These are phyloP conservation scores for Agaricus bisporus DNA, from an alignment of 768 basidiomycete species.

Conservation along the genomic window DNA sequence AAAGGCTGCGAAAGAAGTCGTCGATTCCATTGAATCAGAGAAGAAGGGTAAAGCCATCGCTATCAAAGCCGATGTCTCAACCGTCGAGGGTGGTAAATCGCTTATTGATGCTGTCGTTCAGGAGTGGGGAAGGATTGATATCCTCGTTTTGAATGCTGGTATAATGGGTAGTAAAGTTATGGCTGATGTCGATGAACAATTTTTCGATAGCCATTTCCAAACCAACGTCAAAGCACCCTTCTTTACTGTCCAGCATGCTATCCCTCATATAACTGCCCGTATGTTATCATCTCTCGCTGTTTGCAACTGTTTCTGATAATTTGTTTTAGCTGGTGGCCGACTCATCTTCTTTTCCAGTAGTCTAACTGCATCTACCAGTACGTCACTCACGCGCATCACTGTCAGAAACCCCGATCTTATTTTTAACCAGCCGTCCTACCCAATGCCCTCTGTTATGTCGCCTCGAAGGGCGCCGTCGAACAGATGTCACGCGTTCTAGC, in stretches of 20 bases:
- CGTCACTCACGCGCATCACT: slow-evolving; percentile 6
- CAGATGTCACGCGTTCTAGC: slow-evolving; percentile 52
- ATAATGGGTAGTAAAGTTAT: slow-evolving; percentile 47
- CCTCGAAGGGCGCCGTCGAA: slow-evolving; percentile 55
- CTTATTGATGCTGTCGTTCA: slow-evolving; percentile 44
- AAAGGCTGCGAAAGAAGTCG: slow-evolving; percentile 38
- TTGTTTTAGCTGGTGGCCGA: slow-evolving; percentile 39
- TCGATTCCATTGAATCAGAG: slow-evolving; percentile 37
- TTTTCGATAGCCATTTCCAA: slow-evolving; percentile 46
- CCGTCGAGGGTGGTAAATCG: slow-evolving; percentile 35
- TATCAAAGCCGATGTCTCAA: slow-evolving; percentile 46
- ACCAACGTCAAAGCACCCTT: slow-evolving; percentile 56
- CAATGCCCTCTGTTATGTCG: slow-evolving; percentile 45
- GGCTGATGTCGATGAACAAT: slow-evolving; percentile 45
- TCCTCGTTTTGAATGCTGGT: slow-evolving; percentile 54
- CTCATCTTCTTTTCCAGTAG: slow-evolving; percentile 55
- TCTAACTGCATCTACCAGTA: slow-evolving; percentile 36
- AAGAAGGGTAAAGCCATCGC: slow-evolving; percentile 40
- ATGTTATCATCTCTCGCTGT: slow-evolving; percentile 12
- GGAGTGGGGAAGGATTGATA: slow-evolving; percentile 47
- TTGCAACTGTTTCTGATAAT: background rate
- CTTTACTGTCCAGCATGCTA: slow-evolving; percentile 45
- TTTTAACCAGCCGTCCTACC: slow-evolving; percentile 31
- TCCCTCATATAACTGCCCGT: slow-evolving; percentile 39
- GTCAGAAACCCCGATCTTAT: background rate